Percentiles rank a stretch among this genome's conserved stretches.
Conservation (phyloP, 768 basidiomycete species). For the Myochromella boudieri region DNA sequence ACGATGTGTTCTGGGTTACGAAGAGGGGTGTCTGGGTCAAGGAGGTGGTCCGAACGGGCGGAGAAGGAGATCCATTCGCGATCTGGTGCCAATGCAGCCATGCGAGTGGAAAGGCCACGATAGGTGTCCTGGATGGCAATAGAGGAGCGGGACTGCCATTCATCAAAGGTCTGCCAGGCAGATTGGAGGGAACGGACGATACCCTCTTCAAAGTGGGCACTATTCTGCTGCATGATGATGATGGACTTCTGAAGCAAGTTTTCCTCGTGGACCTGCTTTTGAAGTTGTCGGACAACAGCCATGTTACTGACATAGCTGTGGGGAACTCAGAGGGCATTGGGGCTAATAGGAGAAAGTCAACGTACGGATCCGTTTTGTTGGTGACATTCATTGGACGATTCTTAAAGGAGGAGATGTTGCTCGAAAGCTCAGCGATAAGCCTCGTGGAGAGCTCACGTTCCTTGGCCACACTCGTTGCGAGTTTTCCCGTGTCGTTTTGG, state of each 20-base stretch:
- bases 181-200: slow-evolving; percentile 94
- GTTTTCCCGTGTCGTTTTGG: slow-evolving; percentile 93
- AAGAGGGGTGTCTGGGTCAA: slow-evolving; percentile 96
- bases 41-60: slow-evolving; percentile 88
- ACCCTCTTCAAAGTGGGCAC: slow-evolving; percentile 95
- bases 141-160: slow-evolving; percentile 86
- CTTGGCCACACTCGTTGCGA: slow-evolving; percentile 87
- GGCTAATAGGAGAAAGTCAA: slow-evolving; percentile 21
- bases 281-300: slow-evolving; percentile 75
- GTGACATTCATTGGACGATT: slow-evolving; percentile 90
- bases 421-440: slow-evolving; percentile 83
- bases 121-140: slow-evolving; percentile 73
- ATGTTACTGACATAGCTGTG: slow-evolving; percentile 66
- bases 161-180: slow-evolving; percentile 96
- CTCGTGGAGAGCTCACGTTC: slow-evolving; percentile 88
- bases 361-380: slow-evolving; percentile 81
- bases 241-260: slow-evolving; percentile 97
- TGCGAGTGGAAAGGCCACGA: slow-evolving; percentile 64
- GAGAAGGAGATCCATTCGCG: slow-evolving; percentile 96
- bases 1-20: slow-evolving; percentile 72
- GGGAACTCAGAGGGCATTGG: not conserved
- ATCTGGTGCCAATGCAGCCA: slow-evolving; percentile 81
- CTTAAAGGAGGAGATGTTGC: slow-evolving; percentile 87
- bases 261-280: slow-evolving; percentile 94
- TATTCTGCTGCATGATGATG: slow-evolving; percentile 97